phyloP scores from a whole-genome alignment of 257 asterid species.

The Perilla frutescens region DNA sequence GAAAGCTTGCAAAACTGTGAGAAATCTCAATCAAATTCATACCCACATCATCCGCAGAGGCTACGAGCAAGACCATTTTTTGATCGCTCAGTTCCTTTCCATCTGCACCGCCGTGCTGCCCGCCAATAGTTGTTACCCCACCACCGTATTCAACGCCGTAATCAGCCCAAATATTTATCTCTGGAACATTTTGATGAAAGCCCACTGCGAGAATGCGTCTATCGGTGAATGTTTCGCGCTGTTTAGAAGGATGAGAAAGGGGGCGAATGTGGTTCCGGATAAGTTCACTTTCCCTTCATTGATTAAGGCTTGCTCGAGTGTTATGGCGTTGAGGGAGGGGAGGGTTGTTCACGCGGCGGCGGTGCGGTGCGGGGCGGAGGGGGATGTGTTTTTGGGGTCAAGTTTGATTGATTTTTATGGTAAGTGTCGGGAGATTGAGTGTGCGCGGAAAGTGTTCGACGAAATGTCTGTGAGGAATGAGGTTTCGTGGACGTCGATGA shows the following conservation, averaged over 20 bases:
- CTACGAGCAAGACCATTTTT: conserved; percentile 61
- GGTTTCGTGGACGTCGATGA: conserved; percentile 78
- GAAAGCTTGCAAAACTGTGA: conserved; percentile 51
- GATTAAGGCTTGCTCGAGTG: conserved; percentile 57
- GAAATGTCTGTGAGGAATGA: conserved; percentile 60
- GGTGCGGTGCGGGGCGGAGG: conserved; percentile 58
- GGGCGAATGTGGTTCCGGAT: conserved; percentile 51
- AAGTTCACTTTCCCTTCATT: conserved; percentile 65
- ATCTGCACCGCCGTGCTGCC: conserved; percentile 47
- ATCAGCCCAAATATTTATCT: conserved; percentile 57
- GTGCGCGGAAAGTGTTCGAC: conserved; percentile 64
- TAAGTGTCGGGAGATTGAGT: conserved; percentile 60
- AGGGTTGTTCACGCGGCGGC: conserved; percentile 58
- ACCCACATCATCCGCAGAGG: conserved; percentile 63
- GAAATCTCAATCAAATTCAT: conserved; percentile 55
- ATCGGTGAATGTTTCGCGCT: conserved; percentile 45
- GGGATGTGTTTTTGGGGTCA: conserved; percentile 65
- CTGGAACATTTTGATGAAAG: conserved; percentile 66
- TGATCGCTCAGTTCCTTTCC: conserved; percentile 58
- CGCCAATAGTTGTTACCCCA: conserved; percentile 46
- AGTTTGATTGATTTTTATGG: conserved; percentile 77
- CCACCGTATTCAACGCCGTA: conserved; percentile 55
- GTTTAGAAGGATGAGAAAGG: conserved; percentile 51
- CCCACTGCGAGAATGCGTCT: conserved; percentile 48
- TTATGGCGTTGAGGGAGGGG: conserved; percentile 62